These are phyloP conservation scores for Haplosporangium gracile DNA, from an alignment of 192 early-diverging fungal genomes.

Conservation along the genomic window DNA sequence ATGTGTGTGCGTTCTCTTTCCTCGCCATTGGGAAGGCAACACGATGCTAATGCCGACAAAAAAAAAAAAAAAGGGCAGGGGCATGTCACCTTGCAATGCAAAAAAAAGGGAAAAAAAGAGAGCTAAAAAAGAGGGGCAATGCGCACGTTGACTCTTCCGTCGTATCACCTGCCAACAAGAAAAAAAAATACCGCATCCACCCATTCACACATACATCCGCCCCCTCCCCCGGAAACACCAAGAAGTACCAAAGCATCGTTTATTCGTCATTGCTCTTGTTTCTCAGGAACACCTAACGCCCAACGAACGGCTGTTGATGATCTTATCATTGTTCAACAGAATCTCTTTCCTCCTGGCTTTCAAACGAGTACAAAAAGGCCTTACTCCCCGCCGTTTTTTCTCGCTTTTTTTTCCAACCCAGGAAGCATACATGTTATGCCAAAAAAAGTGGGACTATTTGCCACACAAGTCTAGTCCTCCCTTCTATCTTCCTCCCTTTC, in stretches of 20 bases:
- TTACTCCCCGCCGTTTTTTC: background rate
- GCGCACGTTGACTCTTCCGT: background rate
- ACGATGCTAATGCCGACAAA: no score
- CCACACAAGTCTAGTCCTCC: background rate
- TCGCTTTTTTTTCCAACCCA: background rate
- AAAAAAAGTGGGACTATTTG: background rate
- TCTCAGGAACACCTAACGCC: no score
- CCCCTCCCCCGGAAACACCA: no score
- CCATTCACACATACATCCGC: no score
- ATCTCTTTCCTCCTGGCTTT: background rate
- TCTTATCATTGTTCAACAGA: background rate
- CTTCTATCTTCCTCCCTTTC: background rate
- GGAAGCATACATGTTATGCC: background rate
- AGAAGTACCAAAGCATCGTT: no score
- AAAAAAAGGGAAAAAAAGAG: no score
- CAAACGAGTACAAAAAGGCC: conserved; percentile 5
- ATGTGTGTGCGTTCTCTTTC: background rate
- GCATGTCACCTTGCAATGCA: no score
- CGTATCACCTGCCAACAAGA: background rate
- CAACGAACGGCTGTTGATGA: background rate
- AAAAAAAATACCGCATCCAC: background rate
- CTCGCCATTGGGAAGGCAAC: no score
- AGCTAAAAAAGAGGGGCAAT: background rate
- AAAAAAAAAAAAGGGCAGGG: no score
- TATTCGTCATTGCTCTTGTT: no score